Base-by-base conservation (phyloP, 2,329 filamentous ascomycete genomes). In the Xylaria sp. region DNA sequence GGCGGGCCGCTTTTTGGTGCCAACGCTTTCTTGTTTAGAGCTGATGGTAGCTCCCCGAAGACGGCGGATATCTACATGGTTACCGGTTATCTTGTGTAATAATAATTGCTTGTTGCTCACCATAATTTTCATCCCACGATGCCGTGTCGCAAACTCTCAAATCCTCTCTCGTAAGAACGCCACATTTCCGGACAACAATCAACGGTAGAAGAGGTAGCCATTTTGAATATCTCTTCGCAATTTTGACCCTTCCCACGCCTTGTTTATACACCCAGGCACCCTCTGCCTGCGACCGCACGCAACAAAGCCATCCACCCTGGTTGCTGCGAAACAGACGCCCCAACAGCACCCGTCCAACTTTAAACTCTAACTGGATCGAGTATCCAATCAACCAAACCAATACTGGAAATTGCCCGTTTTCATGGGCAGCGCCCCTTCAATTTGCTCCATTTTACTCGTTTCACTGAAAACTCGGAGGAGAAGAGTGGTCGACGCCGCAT, bases 41-140 rank as follows among this genome's bases (percentile, higher is more conserved):
- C 44, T 13, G 62, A 59, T 13, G 59, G 62, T 62, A 37, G 66
- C 37, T 46, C 57, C 64, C 51, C 64, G 64, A 66, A 62, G 18
- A 51, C 64, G 64, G 64, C 57, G 57, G 41, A 41, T 37, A 32
- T 44, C 41, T 55, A 39, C 55, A n/a, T 20, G 39, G 56, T n/a
- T 37, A 37, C 34, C 34, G 34, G 34, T 37, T 37, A 46, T 12
- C 48, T 62, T 28, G 41, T 46, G 41, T 37, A 15, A 37, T 34
- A 63, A 55, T 55, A 46, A 46, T 52, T 58, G 28, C 55, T 37
- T 28, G 10, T 50, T 32, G 48, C 46, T 56, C 46, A 32, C 37
- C 25, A 20, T 20, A 28, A 12, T 55, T 60, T 41, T 9, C 32
- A 8, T 63, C 48, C 44, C 44, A 37, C n/a, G 20, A 39, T 39